Evolutionary conservation across 495 filamentous ascomycete species (phyloP), one percentile per base, ranked within the genome.

Genomic region (Parathielavia hyrcaniae): DNA sequence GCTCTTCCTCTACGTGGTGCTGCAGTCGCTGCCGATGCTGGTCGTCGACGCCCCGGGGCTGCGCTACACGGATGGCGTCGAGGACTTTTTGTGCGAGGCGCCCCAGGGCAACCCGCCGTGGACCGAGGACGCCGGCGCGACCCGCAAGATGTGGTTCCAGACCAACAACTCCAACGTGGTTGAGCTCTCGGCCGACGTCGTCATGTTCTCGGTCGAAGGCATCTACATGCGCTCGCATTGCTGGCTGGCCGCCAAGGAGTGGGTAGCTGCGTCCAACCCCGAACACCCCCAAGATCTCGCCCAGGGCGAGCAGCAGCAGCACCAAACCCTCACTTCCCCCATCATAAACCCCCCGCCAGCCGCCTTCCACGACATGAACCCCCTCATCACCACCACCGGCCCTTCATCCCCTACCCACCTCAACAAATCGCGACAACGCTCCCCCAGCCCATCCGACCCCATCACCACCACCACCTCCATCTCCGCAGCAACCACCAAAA

Each of bases 41-140:
- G 87, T 95, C 1, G 81, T 95, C 26, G 95, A 97, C 73, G 91
- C 89, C 4, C 88, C 88, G 2, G 87, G 83, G 12, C 71, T 96
- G 41, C 79, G 80, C 57, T 92, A 79, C 61, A 87, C 81, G 0
- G 83, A 96, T 32, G 86, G 84, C 5, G 90, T 95, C 12, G 95
- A 97, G 69, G 96, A 97, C 73, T 97, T 97, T 77, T 81, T 97
- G n/a, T 97, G 91, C 72, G 83, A 96, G 68, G 86, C 89, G 11
- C 86, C 91, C 0, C 85, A 87, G 62, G 87, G 88, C 20, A 85
- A 85, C 59, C 78, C 85, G 2, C 92, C 93, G 3, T 98, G 93
- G 95, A 84, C 86, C 48, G 83, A 88, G 53, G 86, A 90, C 48
- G 79, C 76, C 58, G 82, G 82, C 56, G 78, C 79, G 20, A 70